Base-by-base conservation (phyloP, 768 basidiomycete species). In the Boletus tomentosulus region DNA sequence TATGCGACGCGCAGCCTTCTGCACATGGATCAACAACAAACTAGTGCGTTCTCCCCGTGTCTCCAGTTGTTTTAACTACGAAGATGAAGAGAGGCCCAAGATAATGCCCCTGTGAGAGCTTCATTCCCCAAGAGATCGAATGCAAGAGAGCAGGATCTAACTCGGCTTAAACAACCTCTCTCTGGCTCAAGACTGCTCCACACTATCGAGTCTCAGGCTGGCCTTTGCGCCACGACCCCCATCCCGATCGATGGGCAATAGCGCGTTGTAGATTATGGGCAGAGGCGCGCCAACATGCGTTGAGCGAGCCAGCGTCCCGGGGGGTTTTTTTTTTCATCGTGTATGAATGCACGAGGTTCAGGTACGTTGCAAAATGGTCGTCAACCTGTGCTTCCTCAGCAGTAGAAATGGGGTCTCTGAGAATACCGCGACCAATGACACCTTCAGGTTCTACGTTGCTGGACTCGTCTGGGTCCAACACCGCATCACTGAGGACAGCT, bases 241-340 rank as follows among this genome's bases (percentile, higher is more conserved):
- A 3, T 48, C 45, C n/a, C n/a, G 9, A 13, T 53, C 50, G 11
- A 61, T 37, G 41, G 44, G 51, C 7, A 53, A 27, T 3, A 46
- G 22, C 10, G 31, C 46, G 34, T 33, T 13, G 19, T 46, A 7
- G 46, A 33, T 46, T n/a, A 19, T 19, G 5, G 46, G 11, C 30
- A 4, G 8, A 59, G n/a, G 35, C 51, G 42, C n/a, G 47, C 45
- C 37, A 60, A 48, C 11, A 63, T 4, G 30, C 57, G n/a, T 59
- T 46, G 50, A 55, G 55, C 13, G 61, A 47, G 25, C 56, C 61
- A 1, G 30, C 38, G 9, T 62, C 61, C 16, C 42, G 19, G 24
- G 50, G 19, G 24, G 50, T 24, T 45, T 56, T 50, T 15, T 50
- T 49, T 27, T 22, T 54, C 31, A 6, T 33, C 22, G 57, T 56